These are phyloP conservation scores for Cladosporium velox DNA, from an alignment of 2,329 filamentous ascomycete genomes.

Conservation along the genomic window DNA sequence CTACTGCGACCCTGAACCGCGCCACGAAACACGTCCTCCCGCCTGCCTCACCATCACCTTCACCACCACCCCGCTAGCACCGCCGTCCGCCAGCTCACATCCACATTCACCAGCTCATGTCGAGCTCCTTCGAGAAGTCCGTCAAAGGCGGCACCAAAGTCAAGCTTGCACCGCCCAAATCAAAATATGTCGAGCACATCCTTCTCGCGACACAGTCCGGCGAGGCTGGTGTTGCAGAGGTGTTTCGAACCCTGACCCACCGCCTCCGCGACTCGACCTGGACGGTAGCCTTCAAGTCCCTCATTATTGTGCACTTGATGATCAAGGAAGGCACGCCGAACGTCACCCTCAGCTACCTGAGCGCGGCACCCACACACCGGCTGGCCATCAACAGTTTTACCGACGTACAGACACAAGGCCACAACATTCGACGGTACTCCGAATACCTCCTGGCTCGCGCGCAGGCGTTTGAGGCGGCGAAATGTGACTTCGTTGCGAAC, in stretches of 20 bases:
- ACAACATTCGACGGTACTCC: constrained; percentile 90
- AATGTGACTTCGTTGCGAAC: constrained; percentile 83
- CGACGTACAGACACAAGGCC: constrained; percentile 91
- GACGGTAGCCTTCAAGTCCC: constrained; percentile 98
- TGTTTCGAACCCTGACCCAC: constrained; percentile 88
- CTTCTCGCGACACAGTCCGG: constrained; percentile 91
- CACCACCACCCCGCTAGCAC: constrained; percentile 9
- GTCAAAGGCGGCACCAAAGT: constrained; percentile 98
- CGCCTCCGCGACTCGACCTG: constrained; percentile 93
- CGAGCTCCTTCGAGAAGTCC: constrained; percentile 94
- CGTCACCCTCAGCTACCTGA: constrained; percentile 80
- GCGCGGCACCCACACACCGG: constrained; percentile 73
- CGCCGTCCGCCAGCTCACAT: constrained; percentile 9
- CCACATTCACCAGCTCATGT: constrained; percentile 54
- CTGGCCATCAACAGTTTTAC: constrained; percentile 89
- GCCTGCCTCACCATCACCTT: neutral
- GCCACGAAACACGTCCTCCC: neutral
- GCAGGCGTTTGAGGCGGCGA: constrained; percentile 78
- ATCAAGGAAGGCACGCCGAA: constrained; percentile 91
- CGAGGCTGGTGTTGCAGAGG: constrained; percentile 91
- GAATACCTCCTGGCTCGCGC: constrained; percentile 83
- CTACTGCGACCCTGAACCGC: constrained; percentile 3
- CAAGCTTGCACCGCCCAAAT: constrained; percentile 90
- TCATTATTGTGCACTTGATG: constrained; percentile 96
- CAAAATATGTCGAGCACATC: constrained; percentile 99